phyloP scores from a whole-genome alignment of 805 yeast genomes.

The Nakazawaea populi region DNA sequence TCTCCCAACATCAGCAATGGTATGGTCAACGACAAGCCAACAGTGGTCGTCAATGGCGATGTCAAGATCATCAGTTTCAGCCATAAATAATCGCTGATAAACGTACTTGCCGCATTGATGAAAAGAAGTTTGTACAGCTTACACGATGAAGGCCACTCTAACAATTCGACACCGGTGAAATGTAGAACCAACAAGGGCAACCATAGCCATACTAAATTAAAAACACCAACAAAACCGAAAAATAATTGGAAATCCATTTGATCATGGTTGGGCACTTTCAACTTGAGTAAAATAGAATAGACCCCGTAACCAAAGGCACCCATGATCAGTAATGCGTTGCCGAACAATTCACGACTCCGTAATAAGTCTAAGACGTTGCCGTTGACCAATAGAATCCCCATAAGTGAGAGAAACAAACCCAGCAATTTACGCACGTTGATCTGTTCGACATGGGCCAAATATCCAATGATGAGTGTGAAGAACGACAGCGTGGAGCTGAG shows the following conservation, averaged over 20 bases:
- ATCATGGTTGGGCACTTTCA: constrained; percentile 65
- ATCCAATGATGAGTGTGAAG: constrained; percentile 83
- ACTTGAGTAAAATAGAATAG: constrained; percentile 80
- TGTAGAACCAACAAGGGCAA: constrained; percentile 71
- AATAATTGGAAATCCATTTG: constrained; percentile 80
- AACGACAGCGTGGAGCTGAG: constrained; percentile 89
- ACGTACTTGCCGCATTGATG: constrained; percentile 70
- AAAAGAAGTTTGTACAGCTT: constrained; percentile 48
- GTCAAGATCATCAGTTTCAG: constrained; percentile 91
- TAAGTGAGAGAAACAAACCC: constrained; percentile 66
- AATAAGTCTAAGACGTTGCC: constrained; percentile 25
- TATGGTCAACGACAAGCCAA: constrained; percentile 87
- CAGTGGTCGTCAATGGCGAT: constrained; percentile 91
- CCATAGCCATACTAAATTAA: constrained; percentile 72
- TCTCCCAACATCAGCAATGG: constrained; percentile 95
- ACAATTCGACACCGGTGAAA: constrained; percentile 55
- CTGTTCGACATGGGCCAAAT: constrained; percentile 61
- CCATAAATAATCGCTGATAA: constrained; percentile 91
- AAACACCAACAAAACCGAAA: constrained; percentile 92
- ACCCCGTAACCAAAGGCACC: constrained; percentile 92
- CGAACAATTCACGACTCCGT: constrained; percentile 34
- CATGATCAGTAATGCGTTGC: constrained; percentile 72
- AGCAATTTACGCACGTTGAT: constrained; percentile 58
- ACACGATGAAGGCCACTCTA: constrained; percentile 59
- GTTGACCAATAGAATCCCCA: constrained; percentile 80